Conservation (phyloP, 495 filamentous ascomycete species). For the Penicillium egyptiacum region DNA sequence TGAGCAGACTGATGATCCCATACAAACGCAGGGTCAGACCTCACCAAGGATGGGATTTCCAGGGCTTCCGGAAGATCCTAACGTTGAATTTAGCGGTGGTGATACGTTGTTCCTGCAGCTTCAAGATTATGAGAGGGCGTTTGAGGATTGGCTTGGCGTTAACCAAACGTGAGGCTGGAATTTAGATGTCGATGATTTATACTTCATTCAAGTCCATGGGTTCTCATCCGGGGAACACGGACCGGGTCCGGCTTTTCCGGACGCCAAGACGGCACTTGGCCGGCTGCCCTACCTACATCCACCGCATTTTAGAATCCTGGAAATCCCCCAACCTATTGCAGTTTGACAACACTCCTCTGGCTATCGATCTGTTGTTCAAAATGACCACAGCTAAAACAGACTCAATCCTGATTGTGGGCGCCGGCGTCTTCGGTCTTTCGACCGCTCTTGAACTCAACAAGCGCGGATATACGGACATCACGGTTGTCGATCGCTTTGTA, state of each 20-base stretch:
- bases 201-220: background rate
- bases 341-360: slow-evolving; percentile 2
- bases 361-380: background rate
- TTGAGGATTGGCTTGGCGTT: slow-evolving; percentile 38
- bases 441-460: slow-evolving; percentile 16
- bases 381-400: slow-evolving; percentile 31
- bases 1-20: slow-evolving; percentile 27
- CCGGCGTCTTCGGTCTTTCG: slow-evolving; percentile 20
- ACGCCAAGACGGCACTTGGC: slow-evolving; percentile 24
- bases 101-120: slow-evolving; percentile 33
- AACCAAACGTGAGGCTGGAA: slow-evolving; percentile 14
- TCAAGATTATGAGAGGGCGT: slow-evolving; percentile 35
- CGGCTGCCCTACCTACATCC: slow-evolving; percentile 7
- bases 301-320: slow-evolving; percentile 9
- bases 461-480: slow-evolving; percentile 21
- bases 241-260: slow-evolving; percentile 22
- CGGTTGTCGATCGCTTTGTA: slow-evolving; percentile 54
- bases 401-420: slow-evolving; percentile 15
- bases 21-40: slow-evolving; percentile 9
- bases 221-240: slow-evolving; percentile 18
- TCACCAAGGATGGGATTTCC: slow-evolving; percentile 16
- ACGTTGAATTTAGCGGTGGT: slow-evolving; percentile 18
- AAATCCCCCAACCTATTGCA: background rate
- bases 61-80: slow-evolving; percentile 19
- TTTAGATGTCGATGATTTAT: background rate